These are phyloP conservation scores for Fraxinus xanthoxyloides DNA, from an alignment of 305 asterid species.

Conservation along the genomic window DNA sequence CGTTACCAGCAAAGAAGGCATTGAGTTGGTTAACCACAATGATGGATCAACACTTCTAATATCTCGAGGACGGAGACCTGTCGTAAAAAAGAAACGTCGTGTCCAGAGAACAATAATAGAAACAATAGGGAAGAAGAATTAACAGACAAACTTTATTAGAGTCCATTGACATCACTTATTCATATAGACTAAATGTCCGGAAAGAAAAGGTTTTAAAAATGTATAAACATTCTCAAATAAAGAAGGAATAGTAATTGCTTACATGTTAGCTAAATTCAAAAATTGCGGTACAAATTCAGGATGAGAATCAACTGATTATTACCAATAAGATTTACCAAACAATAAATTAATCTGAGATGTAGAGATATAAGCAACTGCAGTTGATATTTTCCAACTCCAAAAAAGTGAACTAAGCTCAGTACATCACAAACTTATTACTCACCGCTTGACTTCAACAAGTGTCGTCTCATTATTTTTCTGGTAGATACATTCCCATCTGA, in stretches of 20 bases:
- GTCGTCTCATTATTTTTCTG: slow-evolving; percentile 73
- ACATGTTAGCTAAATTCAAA: neutral
- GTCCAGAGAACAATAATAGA: slow-evolving; percentile 12
- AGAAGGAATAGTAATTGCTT: neutral
- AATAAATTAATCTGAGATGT: neutral
- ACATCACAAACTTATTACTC: slow-evolving; percentile 29
- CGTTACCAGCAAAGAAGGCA: slow-evolving; percentile 88
- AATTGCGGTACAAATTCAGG: neutral
- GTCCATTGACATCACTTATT: neutral
- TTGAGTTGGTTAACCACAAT: slow-evolving; percentile 92
- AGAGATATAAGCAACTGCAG: neutral
- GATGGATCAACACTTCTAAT: slow-evolving; percentile 98
- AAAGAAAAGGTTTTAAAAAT: neutral
- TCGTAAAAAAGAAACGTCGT: neutral
- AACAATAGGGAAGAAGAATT: slow-evolving; percentile 6
- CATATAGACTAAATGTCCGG: neutral
- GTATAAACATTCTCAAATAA: neutral
- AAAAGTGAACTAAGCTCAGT: slow-evolving; percentile 17
- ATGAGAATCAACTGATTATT: slow-evolving; percentile 6
- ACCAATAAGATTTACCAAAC: slow-evolving; percentile 9
- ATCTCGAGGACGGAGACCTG: slow-evolving; percentile 98
- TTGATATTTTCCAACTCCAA: neutral
- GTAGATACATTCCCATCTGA: slow-evolving; percentile 72
- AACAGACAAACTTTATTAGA: slow-evolving; percentile 7
- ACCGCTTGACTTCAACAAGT: slow-evolving; percentile 88